Evolutionary conservation across 2,329 filamentous ascomycete genomes (phyloP), one percentile per base, ranked within the genome.

Genomic region (Elsinoe australis): DNA sequence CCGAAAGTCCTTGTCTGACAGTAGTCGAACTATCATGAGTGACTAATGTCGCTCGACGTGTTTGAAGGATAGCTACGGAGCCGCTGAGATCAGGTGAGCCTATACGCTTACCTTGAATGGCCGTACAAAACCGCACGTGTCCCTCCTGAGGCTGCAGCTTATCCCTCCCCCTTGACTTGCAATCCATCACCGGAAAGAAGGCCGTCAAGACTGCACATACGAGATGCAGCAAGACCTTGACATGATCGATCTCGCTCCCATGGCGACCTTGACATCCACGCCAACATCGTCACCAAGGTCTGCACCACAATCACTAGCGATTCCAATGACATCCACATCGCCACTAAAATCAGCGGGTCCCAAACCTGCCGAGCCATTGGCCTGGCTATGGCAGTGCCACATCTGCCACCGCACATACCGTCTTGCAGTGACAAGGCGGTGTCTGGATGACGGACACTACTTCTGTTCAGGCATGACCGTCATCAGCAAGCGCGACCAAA

Each of bases 361-460:
- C 7, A 7, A 58, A 1, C 59, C 65, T 0, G 50, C 57, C 4
- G 51, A 59, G 1, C 66, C 68, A 0, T 60, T 71, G 3, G 55
- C 58, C 15, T 77, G 73, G 74, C 59, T 72, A 26, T 78, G 74
- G 74, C 65, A 67, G 53, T 77, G 74, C 56, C 74, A 78, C 56
- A 57, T 70, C 34, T 78, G 74, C 60, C 59, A 62, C 29, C 63
- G 61, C 14, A 64, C 61, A 8, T 78, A 76, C 58, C 61, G 63
- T 1, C 63, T 78, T 2, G 68, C 65, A 15, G 68, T 67, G 2
- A 78, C 74, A 0, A 67, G 71, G 0, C 69, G 74, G 46, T 77
- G 74, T 51, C 67, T 77, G 5, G 64, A 72, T 36, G 73, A 77
- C 53, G 74, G 74, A 1, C 74, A 78, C 57, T 61, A 63, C 51